Base-by-base conservation (phyloP, 441 rosid species). In the Adansonia madagascariensis region DNA sequence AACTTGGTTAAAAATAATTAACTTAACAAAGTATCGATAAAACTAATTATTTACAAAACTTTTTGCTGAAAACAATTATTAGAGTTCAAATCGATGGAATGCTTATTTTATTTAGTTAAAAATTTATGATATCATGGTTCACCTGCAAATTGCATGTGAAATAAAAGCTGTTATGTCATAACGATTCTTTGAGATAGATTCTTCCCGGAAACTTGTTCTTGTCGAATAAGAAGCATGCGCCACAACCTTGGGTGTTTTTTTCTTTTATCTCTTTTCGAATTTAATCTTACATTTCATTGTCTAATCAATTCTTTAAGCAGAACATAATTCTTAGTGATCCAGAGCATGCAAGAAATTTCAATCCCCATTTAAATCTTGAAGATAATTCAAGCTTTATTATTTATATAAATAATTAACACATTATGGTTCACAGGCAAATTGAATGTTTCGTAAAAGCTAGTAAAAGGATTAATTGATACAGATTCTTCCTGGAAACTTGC, bases 311-410 rank as follows among this genome's bases (percentile, higher is more conserved):
- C 65, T 76, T 75, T 17, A 4, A 84, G 78, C 84, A 93, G 97
- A 88, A 94, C 85, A 86, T 92, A 78, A 93, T 94, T 85, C 91
- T 94, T 63, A 89, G 89, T 78, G 97, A 94, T 86, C 91, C 91
- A 8, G 97, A 90, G 82, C 91, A 91, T 77, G 79, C 89, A 66
- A 91, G 80, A 80, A 93, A 89, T 78, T 93, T 92, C 75, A 93
- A 94, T 80, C 98, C 98, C 41, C 92, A 90, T 66, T 92, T 97
- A 85, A 93, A 91, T 87, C 82, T 92, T n/a, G 97, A 91, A 81
- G 97, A 64, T 64, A 39, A 9, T 39, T 64, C 8, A 64, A 64
- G 69, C n/a, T 39, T 80, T 81, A 86, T 27, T 52, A 70, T 50
- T 70, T 49, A 14, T 50, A 11, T 46, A 20, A 68, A 46, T 20